Percentiles rank a stretch among this genome's conserved stretches.
Conservation (phyloP, 352 stramenopile species). For the Phytophthora meadii region DNA sequence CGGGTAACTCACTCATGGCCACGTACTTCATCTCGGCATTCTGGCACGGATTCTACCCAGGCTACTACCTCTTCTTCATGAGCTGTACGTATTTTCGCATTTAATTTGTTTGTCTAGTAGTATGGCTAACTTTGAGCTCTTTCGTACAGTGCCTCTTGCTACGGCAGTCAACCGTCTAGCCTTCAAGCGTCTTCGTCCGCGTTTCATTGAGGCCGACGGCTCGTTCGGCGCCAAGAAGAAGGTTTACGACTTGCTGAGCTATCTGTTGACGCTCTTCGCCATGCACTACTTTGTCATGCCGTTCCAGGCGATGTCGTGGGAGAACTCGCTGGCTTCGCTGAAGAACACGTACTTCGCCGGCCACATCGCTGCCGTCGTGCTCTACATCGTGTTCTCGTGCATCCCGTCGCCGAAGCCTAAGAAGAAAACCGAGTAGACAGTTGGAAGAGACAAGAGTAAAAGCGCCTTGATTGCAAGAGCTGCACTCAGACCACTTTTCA, state of each 20-base stretch:
- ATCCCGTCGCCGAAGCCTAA: slow-evolving; percentile 60
- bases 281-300: slow-evolving; percentile 82
- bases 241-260: slow-evolving; percentile 68
- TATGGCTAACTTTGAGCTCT: background rate
- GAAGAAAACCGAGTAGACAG: slow-evolving; percentile 63
- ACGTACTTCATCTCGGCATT: slow-evolving; percentile 96
- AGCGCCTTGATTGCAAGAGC: slow-evolving; percentile 17
- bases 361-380: slow-evolving; percentile 68
- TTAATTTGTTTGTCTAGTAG: too few relatives aligned
- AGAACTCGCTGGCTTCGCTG: slow-evolving; percentile 65
- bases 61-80: slow-evolving; percentile 98
- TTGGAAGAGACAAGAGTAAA: slow-evolving; percentile 10
- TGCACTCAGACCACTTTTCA: slow-evolving; percentile 12
- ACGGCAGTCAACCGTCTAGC: slow-evolving; percentile 76
- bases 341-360: slow-evolving; percentile 77
- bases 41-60: slow-evolving; percentile 99
- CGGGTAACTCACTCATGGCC: slow-evolving; percentile 90
- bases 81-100: slow-evolving; percentile 42
- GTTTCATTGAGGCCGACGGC: slow-evolving; percentile 69
- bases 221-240: slow-evolving; percentile 58
- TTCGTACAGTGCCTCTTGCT: slow-evolving; percentile 56
- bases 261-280: slow-evolving; percentile 49
- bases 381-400: slow-evolving; percentile 76
- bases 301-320: slow-evolving; percentile 78
- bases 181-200: slow-evolving; percentile 68